These are phyloP conservation scores for Trametes versicolor DNA, from an alignment of 1,284 basidiomycete species.

Conservation along the genomic window DNA sequence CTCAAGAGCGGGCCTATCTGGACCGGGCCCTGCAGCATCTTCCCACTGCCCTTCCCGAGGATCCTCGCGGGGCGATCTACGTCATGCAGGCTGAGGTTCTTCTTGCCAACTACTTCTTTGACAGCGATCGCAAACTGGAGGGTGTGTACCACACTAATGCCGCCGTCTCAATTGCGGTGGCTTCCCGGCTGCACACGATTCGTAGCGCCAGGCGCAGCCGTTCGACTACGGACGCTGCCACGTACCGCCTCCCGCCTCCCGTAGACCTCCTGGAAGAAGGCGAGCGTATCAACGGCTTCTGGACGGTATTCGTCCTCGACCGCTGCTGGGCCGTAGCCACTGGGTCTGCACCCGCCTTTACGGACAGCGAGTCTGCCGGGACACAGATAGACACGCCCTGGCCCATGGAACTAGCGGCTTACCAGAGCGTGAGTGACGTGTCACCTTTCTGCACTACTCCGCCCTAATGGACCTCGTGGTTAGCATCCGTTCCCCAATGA, in stretches of 20 bases:
- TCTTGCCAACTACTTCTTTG: conserved; percentile 56
- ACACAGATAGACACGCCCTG: conserved; percentile 53
- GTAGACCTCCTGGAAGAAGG: conserved; percentile 52
- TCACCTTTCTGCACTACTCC: not conserved
- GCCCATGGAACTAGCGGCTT: conserved; percentile 50
- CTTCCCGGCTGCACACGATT: conserved; percentile 49
- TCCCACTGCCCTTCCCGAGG: conserved; percentile 44
- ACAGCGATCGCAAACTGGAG: conserved; percentile 51
- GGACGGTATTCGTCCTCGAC: conserved; percentile 55
- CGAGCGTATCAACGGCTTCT: conserved; percentile 58
- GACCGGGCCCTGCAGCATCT: conserved; percentile 43
- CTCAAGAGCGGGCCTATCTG: conserved; percentile 42
- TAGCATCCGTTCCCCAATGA: conserved; percentile 38
- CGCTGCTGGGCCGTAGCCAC: conserved; percentile 52
- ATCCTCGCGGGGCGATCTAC: conserved; percentile 51
- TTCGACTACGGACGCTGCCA: conserved; percentile 23
- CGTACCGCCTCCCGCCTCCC: conserved; percentile 44
- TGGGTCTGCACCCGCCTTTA: conserved; percentile 47
- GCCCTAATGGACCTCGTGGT: not conserved
- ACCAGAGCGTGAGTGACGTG: conserved; percentile 38
- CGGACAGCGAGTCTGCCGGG: conserved; percentile 42
- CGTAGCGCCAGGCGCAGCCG: conserved; percentile 39
- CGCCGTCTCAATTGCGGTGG: conserved; percentile 53
- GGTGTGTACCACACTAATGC: conserved; percentile 54
- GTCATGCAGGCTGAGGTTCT: conserved; percentile 58